phyloP scores from a whole-genome alignment of 345 rosid species.

The Populus davidiana region DNA sequence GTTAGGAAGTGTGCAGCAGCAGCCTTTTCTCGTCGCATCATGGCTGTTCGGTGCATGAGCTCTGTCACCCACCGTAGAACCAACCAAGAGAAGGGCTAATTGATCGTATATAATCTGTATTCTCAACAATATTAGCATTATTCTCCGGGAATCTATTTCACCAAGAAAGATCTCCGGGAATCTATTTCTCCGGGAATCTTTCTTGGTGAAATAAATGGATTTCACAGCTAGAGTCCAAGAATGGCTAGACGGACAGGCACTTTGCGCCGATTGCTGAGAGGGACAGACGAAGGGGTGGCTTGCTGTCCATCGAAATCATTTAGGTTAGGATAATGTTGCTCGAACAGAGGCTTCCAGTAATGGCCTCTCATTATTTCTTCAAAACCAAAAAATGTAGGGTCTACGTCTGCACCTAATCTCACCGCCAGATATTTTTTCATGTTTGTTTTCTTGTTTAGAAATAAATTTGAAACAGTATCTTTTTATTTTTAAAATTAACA shows the following conservation, averaged over 20 bases:
- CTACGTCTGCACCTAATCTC: background rate
- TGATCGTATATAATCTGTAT: background rate
- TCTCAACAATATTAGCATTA: no score
- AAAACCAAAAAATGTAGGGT: background rate
- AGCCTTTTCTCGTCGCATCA: background rate
- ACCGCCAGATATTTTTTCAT: background rate
- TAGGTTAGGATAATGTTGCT: background rate
- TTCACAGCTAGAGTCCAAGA: no score
- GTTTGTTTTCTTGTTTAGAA: no score
- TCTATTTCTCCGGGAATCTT: no score
- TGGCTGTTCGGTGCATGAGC: background rate
- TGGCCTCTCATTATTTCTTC: background rate
- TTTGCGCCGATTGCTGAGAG: no score
- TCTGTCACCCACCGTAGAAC: background rate
- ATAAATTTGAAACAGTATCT: no score
- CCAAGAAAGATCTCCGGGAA: no score
- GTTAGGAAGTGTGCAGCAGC: background rate
- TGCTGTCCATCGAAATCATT: background rate
- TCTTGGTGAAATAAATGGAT: no score
- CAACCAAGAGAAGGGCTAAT: background rate
- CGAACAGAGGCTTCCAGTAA: background rate
- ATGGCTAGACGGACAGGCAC: background rate
- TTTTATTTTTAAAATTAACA: no score
- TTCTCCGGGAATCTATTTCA: background rate
- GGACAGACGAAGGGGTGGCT: no score